Evolutionary conservation across 768 basidiomycete species (phyloP), one percentile per base, ranked within the genome.

Genomic region (Austroboletus eburneus): DNA sequence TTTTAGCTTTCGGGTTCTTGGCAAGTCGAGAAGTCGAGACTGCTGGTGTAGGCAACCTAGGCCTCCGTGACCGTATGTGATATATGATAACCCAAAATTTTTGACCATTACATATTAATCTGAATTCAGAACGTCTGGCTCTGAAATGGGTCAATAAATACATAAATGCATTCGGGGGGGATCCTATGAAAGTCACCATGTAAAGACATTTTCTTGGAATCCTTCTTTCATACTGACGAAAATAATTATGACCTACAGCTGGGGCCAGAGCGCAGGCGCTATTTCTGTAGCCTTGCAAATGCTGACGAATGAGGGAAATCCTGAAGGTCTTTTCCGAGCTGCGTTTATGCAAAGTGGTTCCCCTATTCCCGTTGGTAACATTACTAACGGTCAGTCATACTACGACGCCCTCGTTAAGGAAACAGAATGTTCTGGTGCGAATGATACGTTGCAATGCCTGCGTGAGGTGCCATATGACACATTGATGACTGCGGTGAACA

Each of bases 141-240:
- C 56, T 78, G 9, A 52, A 69, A 51, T 80, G 77, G 84, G 73
- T 85, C 0, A 78, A 84, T 53, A 61, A 70, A 20, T 77, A 86
- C 52, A 82, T 85, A 36, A 67, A 53, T 14, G 59, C 61, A 0
- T 87, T 85, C 51, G 83, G 85, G 10, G 83, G 82, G 13, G 78
- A 77, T 50, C 69, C 68, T n/a, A 55, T n/a, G 10, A 71, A 74
- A 63, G 73, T 72, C 7, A 58, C 67, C 12, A 54, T 66, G 58
- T 60, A 43, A 46, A 10, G 6, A 7, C 6, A n/a, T 42, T 25
- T 14, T 17, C 21, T 21, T 20, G 6, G n/a, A 4, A 14, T 22
- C 18, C 16, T 35, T 3, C 6, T 18, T 49, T 38, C 24, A 27
- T 22, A 9, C 25, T 38, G 12, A 36, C 20, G 29, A 5, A 16